Conservation (phyloP, 2,329 filamentous ascomycete species). For the Macrophomina pseudophaseolina region DNA sequence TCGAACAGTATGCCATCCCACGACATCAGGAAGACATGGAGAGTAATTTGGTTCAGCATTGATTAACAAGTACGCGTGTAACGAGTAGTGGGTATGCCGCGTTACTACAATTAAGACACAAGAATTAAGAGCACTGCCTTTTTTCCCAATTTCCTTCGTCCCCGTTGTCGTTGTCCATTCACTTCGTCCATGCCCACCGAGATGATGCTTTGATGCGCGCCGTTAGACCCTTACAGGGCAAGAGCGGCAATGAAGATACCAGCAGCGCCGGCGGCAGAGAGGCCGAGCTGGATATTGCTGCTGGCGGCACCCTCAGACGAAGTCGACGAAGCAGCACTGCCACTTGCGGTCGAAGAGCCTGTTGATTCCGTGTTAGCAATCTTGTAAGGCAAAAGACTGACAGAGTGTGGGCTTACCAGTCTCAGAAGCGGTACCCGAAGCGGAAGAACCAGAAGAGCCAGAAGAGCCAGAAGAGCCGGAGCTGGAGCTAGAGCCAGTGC, state of each 20-base stretch:
- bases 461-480: constrained; percentile 26
- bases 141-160: constrained; percentile 19
- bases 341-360: constrained; percentile 30
- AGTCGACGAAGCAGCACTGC: constrained; percentile 29
- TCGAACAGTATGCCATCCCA: too few species aligned
- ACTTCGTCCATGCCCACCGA: constrained; percentile 1
- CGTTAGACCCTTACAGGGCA: constrained; percentile 39
- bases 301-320: constrained; percentile 38
- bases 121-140: constrained; percentile 4
- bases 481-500: constrained; percentile 26
- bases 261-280: constrained; percentile 39
- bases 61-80: neutral
- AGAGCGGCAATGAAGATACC: constrained; percentile 44
- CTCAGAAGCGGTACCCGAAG: constrained; percentile 23
- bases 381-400: too few species aligned
- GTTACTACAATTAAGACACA: constrained; percentile 2
- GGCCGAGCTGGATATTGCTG: constrained; percentile 37
- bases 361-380: neutral
- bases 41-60: neutral
- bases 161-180: constrained; percentile 5
- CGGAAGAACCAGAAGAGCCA: constrained; percentile 29
- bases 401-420: constrained; percentile 1
- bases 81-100: constrained; percentile 4
- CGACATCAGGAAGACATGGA: too few species aligned
- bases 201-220: neutral